Percentiles rank a stretch among this genome's conserved stretches.
These are phyloP conservation scores for Haematococcus lacustris DNA, from an alignment of 139 green algal genomes.

Conservation along the genomic window DNA sequence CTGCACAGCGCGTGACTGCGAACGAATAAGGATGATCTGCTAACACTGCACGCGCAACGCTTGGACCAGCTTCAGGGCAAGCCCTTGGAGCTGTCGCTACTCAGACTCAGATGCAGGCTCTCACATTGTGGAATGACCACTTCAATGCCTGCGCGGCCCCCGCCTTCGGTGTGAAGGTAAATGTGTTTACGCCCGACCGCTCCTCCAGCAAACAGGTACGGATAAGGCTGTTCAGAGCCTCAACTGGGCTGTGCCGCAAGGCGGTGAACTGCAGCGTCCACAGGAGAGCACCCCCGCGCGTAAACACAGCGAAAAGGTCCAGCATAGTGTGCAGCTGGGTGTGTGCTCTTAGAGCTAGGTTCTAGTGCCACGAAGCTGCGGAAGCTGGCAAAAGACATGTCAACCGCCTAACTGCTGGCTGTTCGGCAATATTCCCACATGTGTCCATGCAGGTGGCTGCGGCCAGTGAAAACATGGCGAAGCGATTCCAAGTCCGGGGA, in stretches of 20 bases:
- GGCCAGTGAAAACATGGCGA: no score
- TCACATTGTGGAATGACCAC: slow-evolving; percentile 93
- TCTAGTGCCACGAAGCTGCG: no score
- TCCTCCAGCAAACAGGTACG: slow-evolving; percentile 86
- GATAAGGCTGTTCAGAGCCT: slow-evolving; percentile 79
- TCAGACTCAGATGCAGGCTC: not conserved
- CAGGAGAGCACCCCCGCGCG: slow-evolving; percentile 72
- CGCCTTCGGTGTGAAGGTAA: slow-evolving; percentile 66
- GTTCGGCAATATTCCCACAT: no score
- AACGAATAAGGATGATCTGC: not conserved
- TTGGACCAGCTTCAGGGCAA: not conserved
- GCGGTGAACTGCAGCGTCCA: slow-evolving; percentile 63
- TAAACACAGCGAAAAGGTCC: slow-evolving; percentile 85
- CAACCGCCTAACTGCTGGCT: no score
- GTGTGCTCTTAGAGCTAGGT: no score
- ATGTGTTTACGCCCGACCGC: slow-evolving; percentile 67
- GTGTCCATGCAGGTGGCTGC: no score
- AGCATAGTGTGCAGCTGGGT: no score
- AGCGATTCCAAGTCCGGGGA: no score
- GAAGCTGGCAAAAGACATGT: no score
- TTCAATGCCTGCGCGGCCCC: slow-evolving; percentile 80
- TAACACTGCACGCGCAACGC: no score
- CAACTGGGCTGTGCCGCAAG: slow-evolving; percentile 30
- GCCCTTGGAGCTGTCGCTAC: not conserved
- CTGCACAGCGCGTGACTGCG: not conserved